These are phyloP conservation scores for Cryphonectria parasitica DNA, from an alignment of 2,329 filamentous ascomycete species.

Conservation along the genomic window DNA sequence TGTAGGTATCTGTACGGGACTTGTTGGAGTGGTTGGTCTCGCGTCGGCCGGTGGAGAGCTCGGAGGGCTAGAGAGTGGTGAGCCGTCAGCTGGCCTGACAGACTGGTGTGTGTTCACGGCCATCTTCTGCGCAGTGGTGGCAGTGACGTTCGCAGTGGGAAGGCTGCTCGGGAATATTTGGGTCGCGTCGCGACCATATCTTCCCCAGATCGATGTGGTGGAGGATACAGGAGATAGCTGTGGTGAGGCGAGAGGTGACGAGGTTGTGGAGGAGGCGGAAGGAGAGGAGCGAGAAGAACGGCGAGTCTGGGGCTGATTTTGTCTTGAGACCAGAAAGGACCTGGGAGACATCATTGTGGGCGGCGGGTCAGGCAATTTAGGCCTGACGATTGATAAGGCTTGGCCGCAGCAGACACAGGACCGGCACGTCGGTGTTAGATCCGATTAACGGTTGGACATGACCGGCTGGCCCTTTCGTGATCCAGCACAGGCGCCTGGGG, in stretches of 20 bases:
- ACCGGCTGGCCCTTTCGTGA: slow-evolving; percentile 22
- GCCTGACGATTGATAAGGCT: slow-evolving; percentile 27
- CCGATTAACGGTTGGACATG: slow-evolving; percentile 26
- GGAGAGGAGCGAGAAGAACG: slow-evolving; percentile 14
- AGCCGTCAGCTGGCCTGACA: slow-evolving; percentile 31
- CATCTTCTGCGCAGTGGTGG: slow-evolving; percentile 30
- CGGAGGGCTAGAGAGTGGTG: slow-evolving; percentile 34
- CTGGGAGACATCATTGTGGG: slow-evolving; percentile 45
- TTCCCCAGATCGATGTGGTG: slow-evolving; percentile 33
- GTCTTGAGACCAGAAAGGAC: slow-evolving; percentile 44
- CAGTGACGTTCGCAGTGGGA: slow-evolving; percentile 32
- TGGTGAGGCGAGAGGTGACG: slow-evolving; percentile 30
- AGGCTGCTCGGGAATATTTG: slow-evolving; percentile 25
- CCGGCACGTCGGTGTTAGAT: slow-evolving; percentile 18
- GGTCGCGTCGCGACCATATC: slow-evolving; percentile 37
- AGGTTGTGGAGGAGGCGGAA: slow-evolving; percentile 17
- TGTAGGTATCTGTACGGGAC: slow-evolving; percentile 59
- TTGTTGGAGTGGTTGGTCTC: slow-evolving; percentile 48
- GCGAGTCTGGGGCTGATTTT: slow-evolving; percentile 32
- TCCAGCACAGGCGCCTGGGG: slow-evolving; percentile 1
- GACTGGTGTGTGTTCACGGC: slow-evolving; percentile 35
- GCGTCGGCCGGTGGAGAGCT: slow-evolving; percentile 39
- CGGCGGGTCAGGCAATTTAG: slow-evolving; percentile 17
- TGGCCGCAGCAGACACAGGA: slow-evolving; percentile 21
- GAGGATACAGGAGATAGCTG: slow-evolving; percentile 17